A percentile compares a stretch with the other conserved stretches of the same genome.
Conservation (phyloP, 495 filamentous ascomycete species). For the Penicillium turbatum region DNA sequence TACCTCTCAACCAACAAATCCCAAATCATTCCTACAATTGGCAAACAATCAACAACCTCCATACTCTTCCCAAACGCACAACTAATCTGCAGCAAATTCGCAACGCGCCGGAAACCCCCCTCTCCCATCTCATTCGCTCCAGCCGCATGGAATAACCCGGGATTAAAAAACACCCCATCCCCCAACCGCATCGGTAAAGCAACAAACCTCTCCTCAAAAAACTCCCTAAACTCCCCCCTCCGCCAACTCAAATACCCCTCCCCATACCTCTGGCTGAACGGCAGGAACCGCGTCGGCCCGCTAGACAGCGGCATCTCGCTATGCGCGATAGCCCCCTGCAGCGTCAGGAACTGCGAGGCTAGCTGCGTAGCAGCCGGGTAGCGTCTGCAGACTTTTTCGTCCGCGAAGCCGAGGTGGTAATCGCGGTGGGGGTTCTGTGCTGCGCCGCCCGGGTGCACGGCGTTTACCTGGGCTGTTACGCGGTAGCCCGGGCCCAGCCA, state of each 20-base stretch:
- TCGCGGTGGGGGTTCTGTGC: conserved; percentile 52
- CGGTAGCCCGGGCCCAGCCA: conserved; percentile 53
- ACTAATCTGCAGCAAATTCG: conserved; percentile 53
- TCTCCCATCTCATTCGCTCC: conserved; percentile 43
- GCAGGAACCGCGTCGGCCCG: conserved; percentile 52
- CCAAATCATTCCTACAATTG: conserved; percentile 42
- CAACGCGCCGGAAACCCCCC: conserved; percentile 40
- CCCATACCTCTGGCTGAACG: conserved; percentile 49
- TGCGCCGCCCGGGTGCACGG: conserved; percentile 48
- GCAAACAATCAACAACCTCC: conserved; percentile 48
- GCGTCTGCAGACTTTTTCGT: conserved; percentile 23
- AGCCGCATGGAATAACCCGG: conserved; percentile 54
- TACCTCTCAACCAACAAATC: conserved; percentile 31
- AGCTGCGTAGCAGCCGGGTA: conserved; percentile 45
- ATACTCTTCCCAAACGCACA: conserved; percentile 56
- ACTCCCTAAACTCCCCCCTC: conserved; percentile 40
- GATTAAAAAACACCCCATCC: conserved; percentile 55
- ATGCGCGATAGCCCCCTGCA: conserved; percentile 56
- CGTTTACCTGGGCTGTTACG: conserved; percentile 54
- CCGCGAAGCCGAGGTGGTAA: conserved; percentile 56
- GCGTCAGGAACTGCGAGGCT: conserved; percentile 46
- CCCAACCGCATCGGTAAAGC: conserved; percentile 43
- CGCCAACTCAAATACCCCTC: conserved; percentile 51
- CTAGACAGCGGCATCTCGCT: conserved; percentile 49
- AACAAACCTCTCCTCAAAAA: conserved; percentile 45